A percentile compares a stretch with the other conserved stretches of the same genome.
Conservation (phyloP, 2,329 filamentous ascomycete species). For the Xylariaceae sp. region DNA sequence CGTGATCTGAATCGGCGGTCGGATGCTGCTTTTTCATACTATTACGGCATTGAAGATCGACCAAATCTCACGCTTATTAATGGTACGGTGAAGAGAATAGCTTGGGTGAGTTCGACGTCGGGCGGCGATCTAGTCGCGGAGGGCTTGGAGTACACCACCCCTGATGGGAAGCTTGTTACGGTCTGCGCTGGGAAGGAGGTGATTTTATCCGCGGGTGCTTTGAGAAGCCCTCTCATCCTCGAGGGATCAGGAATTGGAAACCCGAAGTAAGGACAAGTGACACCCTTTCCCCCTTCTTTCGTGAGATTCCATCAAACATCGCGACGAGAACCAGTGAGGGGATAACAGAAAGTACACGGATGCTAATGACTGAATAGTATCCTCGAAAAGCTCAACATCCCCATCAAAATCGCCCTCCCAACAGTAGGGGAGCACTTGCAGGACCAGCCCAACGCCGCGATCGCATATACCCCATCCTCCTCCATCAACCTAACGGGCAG, state of each 20-base stretch:
- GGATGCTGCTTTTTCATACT: conserved; percentile 41
- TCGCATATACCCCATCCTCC: conserved; percentile 24
- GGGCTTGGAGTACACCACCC: conserved; percentile 35
- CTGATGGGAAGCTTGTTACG: conserved; percentile 32
- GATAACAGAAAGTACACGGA: neutral
- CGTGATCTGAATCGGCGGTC: conserved; percentile 33
- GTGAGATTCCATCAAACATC: neutral
- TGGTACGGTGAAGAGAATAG: conserved; percentile 34
- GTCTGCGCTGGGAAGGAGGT: conserved; percentile 44
- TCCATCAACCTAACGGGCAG: conserved; percentile 15
- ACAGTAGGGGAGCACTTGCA: conserved; percentile 52
- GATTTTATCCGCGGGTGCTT: conserved; percentile 45
- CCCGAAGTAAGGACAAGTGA: conserved; percentile 20
- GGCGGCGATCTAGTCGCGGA: conserved; percentile 21
- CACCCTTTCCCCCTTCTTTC: neutral
- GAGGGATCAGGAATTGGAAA: conserved; percentile 51
- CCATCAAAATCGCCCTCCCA: conserved; percentile 40
- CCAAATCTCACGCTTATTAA: conserved; percentile 38
- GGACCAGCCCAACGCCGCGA: conserved; percentile 41
- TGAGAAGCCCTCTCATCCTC: conserved; percentile 50
- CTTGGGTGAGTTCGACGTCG: conserved; percentile 18
- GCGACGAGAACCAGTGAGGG: no score
- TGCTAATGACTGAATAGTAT: conserved; percentile 27
- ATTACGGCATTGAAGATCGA: conserved; percentile 35
- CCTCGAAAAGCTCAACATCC: conserved; percentile 39